These are phyloP conservation scores for Cyberlindnera petersonii DNA, from an alignment of 805 yeast species.

Conservation along the genomic window DNA sequence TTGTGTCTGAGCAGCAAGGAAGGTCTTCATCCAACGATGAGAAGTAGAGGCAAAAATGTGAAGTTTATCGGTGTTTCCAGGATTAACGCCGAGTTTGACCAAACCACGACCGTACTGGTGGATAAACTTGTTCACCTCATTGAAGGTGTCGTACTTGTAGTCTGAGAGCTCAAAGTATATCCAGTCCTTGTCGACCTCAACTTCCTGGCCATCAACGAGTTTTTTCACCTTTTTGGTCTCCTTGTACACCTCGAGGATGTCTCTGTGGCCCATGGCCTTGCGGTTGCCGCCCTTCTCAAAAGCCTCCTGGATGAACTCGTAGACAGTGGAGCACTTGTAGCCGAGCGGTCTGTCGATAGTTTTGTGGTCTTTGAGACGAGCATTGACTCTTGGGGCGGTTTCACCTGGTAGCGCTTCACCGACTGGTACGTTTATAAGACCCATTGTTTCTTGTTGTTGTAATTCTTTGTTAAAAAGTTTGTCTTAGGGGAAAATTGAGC, in stretches of 20 bases:
- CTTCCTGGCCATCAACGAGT: conserved; percentile 70
- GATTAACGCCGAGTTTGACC: conserved; percentile 63
- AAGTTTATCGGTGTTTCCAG: conserved; percentile 55
- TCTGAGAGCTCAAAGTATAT: conserved; percentile 71
- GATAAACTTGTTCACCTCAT: conserved; percentile 48
- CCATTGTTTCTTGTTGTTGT: conserved; percentile 16
- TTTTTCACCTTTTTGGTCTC: conserved; percentile 75
- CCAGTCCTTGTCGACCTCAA: conserved; percentile 82
- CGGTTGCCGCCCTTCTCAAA: conserved; percentile 51
- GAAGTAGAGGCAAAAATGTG: conserved; percentile 90
- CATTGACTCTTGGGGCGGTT: conserved; percentile 77
- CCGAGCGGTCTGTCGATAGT: conserved; percentile 58
- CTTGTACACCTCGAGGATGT: conserved; percentile 63
- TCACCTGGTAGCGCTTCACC: conserved; percentile 73
- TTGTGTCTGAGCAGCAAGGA: conserved; percentile 73
- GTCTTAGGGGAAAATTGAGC: too few species aligned
- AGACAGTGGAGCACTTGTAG: conserved; percentile 61
- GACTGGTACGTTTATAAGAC: conserved; percentile 47
- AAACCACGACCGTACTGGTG: conserved; percentile 71
- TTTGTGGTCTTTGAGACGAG: conserved; percentile 42
- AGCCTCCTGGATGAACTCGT: conserved; percentile 64
- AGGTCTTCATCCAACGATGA: conserved; percentile 86
- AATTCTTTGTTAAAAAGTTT: too few species aligned
- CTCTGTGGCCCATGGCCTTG: conserved; percentile 74
- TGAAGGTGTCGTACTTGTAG: conserved; percentile 63